phyloP scores from a whole-genome alignment of 75 land plant genomes.

The Isoetes taiwanensis region DNA sequence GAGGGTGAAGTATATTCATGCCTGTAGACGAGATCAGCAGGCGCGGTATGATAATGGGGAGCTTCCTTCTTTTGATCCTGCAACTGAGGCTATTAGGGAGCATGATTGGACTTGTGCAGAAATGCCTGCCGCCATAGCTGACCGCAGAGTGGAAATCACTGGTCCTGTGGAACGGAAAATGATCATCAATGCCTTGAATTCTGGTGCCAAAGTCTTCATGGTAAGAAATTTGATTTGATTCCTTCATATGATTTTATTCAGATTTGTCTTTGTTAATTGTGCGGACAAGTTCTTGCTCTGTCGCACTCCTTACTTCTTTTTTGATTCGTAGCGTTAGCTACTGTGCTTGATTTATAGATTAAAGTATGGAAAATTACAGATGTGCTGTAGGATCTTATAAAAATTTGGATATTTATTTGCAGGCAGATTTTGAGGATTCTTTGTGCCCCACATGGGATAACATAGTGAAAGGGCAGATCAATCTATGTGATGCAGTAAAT shows the following conservation, averaged over 20 bases:
- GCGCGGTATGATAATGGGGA: conserved; percentile 54
- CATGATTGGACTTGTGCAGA: conserved; percentile 53
- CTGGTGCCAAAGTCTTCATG: conserved; percentile 95
- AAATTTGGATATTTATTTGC: not conserved
- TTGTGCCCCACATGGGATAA: conserved; percentile 89
- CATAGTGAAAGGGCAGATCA: conserved; percentile 66
- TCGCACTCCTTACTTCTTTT: no score
- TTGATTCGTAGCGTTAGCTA: not conserved
- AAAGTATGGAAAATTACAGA: not conserved
- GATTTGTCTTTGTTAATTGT: no score
- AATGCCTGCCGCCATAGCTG: conserved; percentile 60
- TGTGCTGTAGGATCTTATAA: not conserved
- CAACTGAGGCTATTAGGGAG: conserved; percentile 54
- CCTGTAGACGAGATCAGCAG: conserved; percentile 60
- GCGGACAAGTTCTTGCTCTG: no score
- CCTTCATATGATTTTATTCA: no score
- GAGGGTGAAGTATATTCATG: conserved; percentile 53
- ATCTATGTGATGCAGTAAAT: conserved; percentile 69
- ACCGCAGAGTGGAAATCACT: conserved; percentile 83
- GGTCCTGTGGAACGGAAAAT: conserved; percentile 91
- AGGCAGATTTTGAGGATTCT: conserved; percentile 96
- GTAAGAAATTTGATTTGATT: conserved; percentile 17
- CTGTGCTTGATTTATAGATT: no score
- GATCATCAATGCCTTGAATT: conserved; percentile 91
- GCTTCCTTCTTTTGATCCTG: conserved; percentile 73